These are phyloP conservation scores for Linnemannia exigua DNA, from an alignment of 192 early-diverging fungal species.

Conservation along the genomic window DNA sequence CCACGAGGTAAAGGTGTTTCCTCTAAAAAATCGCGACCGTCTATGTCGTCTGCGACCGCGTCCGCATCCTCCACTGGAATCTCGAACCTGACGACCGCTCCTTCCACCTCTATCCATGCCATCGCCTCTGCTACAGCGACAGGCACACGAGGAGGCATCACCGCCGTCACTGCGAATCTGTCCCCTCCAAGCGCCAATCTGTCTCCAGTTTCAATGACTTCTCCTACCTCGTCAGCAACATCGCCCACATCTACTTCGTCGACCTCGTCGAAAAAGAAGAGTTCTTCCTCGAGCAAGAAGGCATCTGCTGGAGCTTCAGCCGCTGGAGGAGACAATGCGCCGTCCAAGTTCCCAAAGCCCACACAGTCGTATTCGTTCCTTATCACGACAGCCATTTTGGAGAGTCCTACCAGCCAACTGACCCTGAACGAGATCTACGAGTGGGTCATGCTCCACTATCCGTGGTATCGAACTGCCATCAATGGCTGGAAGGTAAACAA, in stretches of 20 bases:
- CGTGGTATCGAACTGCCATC: conserved; percentile 84
- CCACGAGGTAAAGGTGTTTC: conserved; percentile 6
- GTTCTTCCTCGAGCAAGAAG: conserved; percentile 14
- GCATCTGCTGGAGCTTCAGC: background rate
- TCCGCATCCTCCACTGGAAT: conserved; percentile 1
- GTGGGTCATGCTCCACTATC: conserved; percentile 83
- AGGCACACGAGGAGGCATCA: conserved; percentile 15
- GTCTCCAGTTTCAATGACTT: conserved; percentile 15
- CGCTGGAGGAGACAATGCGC: conserved; percentile 8
- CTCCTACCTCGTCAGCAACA: conserved; percentile 19
- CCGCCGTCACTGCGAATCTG: conserved; percentile 33
- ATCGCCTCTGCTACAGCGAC: conserved; percentile 31
- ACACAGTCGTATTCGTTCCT: conserved; percentile 86
- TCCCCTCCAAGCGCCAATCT: conserved; percentile 32
- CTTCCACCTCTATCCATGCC: conserved; percentile 31
- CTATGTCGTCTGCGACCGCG: background rate
- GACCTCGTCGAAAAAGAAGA: conserved; percentile 21
- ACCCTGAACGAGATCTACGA: conserved; percentile 92
- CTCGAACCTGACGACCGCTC: conserved; percentile 5
- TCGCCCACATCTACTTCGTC: background rate
- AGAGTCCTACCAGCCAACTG: conserved; percentile 74
- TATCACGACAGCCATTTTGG: conserved; percentile 86
- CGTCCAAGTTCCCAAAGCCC: conserved; percentile 68
- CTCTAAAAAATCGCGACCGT: conserved; percentile 14
- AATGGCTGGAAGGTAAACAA: conserved; percentile 73